phyloP scores from a whole-genome alignment of 805 yeast species.

The Groenewaldozyma tartarivorans region DNA sequence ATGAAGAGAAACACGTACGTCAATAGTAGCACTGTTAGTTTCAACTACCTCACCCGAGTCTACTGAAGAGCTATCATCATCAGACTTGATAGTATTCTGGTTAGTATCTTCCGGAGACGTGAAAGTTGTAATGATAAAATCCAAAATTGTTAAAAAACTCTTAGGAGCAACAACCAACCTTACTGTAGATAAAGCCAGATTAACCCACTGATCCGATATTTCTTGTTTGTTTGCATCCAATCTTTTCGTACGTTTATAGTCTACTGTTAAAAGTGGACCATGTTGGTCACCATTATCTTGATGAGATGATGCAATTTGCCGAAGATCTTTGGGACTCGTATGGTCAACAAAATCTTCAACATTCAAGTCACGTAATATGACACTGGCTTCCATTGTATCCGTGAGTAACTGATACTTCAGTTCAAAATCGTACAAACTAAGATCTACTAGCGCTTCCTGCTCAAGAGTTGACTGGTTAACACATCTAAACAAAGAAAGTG shows the following conservation, averaged over 20 bases:
- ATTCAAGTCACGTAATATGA: slow-evolving; percentile 54
- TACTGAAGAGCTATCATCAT: not conserved
- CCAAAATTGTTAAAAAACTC: slow-evolving; percentile 67
- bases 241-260: slow-evolving; percentile 51
- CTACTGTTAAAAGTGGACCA: slow-evolving; percentile 41
- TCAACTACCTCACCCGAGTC: slow-evolving; percentile 1
- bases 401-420: slow-evolving; percentile 52
- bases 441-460: slow-evolving; percentile 60
- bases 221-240: slow-evolving; percentile 30
- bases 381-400: slow-evolving; percentile 53
- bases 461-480: slow-evolving; percentile 48
- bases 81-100: not conserved
- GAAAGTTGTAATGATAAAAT: slow-evolving; percentile 77
- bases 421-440: slow-evolving; percentile 56
- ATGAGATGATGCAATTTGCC: slow-evolving; percentile 52
- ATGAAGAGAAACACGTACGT: slow-evolving; percentile 56
- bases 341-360: slow-evolving; percentile 68
- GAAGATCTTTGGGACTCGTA: slow-evolving; percentile 52
- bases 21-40: slow-evolving; percentile 28
- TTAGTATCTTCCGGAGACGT: slow-evolving; percentile 47
- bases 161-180: slow-evolving; percentile 66
- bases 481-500: slow-evolving; percentile 59
- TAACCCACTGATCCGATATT: slow-evolving; percentile 61
- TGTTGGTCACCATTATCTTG: slow-evolving; percentile 20
- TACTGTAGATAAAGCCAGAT: slow-evolving; percentile 68